phyloP scores from a whole-genome alignment of 345 rosid species.

The Pistacia atlantica region DNA sequence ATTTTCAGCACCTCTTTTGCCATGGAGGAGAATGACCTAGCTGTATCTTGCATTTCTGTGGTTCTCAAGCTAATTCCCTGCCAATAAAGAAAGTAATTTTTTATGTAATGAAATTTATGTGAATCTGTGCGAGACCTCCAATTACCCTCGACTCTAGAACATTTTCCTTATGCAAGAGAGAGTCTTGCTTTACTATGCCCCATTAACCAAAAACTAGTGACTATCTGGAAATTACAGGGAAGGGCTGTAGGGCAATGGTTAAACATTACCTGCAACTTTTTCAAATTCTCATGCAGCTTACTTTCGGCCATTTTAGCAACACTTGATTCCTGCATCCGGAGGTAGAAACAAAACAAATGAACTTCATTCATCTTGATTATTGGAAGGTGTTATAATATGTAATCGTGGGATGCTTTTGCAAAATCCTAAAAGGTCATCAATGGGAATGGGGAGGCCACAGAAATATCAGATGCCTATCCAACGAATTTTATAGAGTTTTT shows the following conservation, averaged over 20 bases:
- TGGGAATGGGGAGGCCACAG: not conserved
- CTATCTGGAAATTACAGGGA: not conserved
- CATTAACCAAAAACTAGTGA: not conserved
- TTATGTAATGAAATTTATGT: not conserved
- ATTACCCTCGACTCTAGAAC: too few species aligned
- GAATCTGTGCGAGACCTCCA: too few species aligned
- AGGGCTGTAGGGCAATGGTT: not conserved
- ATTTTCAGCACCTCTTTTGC: conserved; percentile 71
- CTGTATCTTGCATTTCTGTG: conserved; percentile 79
- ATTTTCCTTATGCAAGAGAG: too few species aligned
- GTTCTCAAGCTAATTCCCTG: conserved; percentile 81
- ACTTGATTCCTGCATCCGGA: conserved; percentile 58
- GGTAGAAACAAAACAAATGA: not conserved
- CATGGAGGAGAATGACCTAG: conserved; percentile 83
- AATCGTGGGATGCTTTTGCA: not conserved
- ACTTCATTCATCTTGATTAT: not conserved
- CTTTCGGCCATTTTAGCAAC: conserved; percentile 77
- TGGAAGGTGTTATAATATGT: not conserved
- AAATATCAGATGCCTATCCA: not conserved
- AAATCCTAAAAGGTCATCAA: not conserved
- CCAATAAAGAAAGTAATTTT: conserved; percentile 3
- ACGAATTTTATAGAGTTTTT: too few species aligned
- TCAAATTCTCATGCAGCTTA: conserved; percentile 78
- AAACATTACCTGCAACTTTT: conserved; percentile 67
- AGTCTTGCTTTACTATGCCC: not conserved